A percentile compares a stretch with the other conserved stretches of the same genome.
Conservation (phyloP, 768 basidiomycete genomes). For the Tylopilus intermedius region DNA sequence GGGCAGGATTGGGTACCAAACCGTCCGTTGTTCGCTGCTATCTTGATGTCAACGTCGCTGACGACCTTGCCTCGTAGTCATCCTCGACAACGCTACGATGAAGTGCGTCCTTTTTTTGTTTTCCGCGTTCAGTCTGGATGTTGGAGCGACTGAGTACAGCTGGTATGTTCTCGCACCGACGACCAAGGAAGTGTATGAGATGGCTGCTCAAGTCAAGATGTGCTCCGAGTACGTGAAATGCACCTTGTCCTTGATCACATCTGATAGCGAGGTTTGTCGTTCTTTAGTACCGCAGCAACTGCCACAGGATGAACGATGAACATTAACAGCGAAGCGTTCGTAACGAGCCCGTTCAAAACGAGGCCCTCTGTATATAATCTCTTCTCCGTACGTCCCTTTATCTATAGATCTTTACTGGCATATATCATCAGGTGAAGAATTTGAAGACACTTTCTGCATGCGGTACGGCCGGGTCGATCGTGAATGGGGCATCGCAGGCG, state of each 20-base stretch:
- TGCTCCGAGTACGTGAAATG: constrained; percentile 60
- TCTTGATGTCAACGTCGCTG: neutral
- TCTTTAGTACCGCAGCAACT: constrained; percentile 52
- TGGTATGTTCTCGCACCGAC: constrained; percentile 75
- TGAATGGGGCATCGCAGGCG: constrained; percentile 59
- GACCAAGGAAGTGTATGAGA: constrained; percentile 50
- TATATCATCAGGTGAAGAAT: constrained; percentile 49
- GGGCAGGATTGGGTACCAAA: constrained; percentile 73
- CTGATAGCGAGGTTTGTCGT: neutral
- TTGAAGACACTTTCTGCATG: constrained; percentile 52
- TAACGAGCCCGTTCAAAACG: too few relatives aligned
- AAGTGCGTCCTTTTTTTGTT: constrained; percentile 37
- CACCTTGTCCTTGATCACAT: neutral
- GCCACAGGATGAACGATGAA: constrained; percentile 61
- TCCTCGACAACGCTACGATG: constrained; percentile 75
- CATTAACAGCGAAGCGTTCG: constrained; percentile 33
- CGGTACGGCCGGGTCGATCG: constrained; percentile 59
- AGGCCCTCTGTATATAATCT: constrained; percentile 42
- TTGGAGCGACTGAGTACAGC: constrained; percentile 26
- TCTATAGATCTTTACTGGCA: too few relatives aligned
- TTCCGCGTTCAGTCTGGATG: too few relatives aligned
- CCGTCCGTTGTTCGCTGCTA: constrained; percentile 16
- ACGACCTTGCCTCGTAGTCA: constrained; percentile 44
- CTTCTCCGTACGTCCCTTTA: neutral
- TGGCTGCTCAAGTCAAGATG: constrained; percentile 56